A percentile compares a stretch with the other conserved stretches of the same genome.
phyloP scores from a whole-genome alignment of 495 filamentous ascomycete species.

The Jackrogersella minutella region DNA sequence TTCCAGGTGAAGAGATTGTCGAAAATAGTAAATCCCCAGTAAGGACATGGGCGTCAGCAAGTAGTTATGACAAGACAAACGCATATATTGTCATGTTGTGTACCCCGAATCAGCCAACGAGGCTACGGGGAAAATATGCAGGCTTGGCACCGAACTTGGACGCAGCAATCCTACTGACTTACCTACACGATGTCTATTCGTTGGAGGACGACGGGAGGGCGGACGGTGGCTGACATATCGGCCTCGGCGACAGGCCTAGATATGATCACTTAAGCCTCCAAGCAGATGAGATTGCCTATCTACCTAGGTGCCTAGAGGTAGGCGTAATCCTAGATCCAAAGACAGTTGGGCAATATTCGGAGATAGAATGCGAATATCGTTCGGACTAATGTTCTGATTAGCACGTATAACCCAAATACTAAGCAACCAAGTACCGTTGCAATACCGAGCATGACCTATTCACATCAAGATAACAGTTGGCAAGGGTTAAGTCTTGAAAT shows the following conservation, averaged over 20 bases:
- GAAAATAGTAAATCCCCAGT: background rate
- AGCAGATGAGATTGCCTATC: background rate
- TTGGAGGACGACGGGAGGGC: background rate
- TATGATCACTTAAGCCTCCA: background rate
- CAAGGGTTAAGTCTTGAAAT: background rate
- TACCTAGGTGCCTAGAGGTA: background rate
- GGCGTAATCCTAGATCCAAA: background rate
- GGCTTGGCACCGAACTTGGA: background rate
- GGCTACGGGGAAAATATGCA: slow-evolving; percentile 4
- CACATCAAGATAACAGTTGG: background rate
- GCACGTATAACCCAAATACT: background rate
- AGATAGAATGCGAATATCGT: background rate
- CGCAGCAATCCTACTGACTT: too few species aligned
- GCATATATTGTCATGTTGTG: background rate
- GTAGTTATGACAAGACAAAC: background rate
- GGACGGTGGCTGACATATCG: background rate
- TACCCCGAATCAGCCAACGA: slow-evolving; percentile 3
- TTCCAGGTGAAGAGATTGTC: background rate
- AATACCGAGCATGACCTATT: background rate
- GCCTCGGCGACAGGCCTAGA: background rate
- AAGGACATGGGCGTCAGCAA: background rate
- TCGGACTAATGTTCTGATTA: background rate
- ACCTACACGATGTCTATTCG: background rate
- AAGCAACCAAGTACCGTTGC: background rate
- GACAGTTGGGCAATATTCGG: background rate